Percentiles rank a stretch among this genome's conserved stretches.
phyloP scores from a whole-genome alignment of 2,329 filamentous ascomycete species.

The Trichoderma koningii region DNA sequence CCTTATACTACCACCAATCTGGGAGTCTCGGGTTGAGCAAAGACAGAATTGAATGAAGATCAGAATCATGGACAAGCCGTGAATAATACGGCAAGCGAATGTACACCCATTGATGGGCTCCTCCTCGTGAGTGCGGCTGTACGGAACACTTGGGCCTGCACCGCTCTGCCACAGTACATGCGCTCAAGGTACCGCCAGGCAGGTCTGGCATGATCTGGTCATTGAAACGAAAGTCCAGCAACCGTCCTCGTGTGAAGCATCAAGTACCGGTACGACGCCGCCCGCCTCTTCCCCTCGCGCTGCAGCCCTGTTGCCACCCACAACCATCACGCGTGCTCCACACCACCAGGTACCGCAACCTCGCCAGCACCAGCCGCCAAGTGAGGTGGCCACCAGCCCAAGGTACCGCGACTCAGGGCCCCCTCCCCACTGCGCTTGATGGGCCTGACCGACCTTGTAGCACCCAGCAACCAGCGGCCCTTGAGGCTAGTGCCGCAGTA shows the following conservation, averaged over 20 bases:
- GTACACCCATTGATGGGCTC: too few relatives aligned
- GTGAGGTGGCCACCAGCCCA: constrained; percentile 9
- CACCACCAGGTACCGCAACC: constrained; percentile 25
- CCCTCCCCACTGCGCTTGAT: not conserved
- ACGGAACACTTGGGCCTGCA: too few relatives aligned
- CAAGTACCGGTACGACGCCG: constrained; percentile 13
- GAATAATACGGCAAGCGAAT: too few relatives aligned
- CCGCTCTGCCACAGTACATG: too few relatives aligned
- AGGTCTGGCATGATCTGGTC: constrained; percentile 1
- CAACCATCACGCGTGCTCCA: constrained; percentile 16
- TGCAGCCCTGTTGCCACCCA: not conserved
- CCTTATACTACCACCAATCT: too few relatives aligned
- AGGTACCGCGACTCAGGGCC: constrained; percentile 20
- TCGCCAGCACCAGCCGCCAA: constrained; percentile 25
- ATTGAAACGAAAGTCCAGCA: not conserved
- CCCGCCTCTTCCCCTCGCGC: constrained; percentile 7
- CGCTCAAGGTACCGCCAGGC: not conserved
- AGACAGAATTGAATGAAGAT: too few relatives aligned
- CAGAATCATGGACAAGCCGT: too few relatives aligned
- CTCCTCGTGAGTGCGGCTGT: too few relatives aligned
- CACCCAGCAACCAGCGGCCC: not conserved
- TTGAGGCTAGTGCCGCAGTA: constrained; percentile 19
- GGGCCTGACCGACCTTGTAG: constrained; percentile 25
- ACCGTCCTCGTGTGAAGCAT: not conserved
- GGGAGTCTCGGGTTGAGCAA: too few relatives aligned